Base-by-base conservation (phyloP, 352 stramenopile species). In the Phytophthora sansomeana region DNA sequence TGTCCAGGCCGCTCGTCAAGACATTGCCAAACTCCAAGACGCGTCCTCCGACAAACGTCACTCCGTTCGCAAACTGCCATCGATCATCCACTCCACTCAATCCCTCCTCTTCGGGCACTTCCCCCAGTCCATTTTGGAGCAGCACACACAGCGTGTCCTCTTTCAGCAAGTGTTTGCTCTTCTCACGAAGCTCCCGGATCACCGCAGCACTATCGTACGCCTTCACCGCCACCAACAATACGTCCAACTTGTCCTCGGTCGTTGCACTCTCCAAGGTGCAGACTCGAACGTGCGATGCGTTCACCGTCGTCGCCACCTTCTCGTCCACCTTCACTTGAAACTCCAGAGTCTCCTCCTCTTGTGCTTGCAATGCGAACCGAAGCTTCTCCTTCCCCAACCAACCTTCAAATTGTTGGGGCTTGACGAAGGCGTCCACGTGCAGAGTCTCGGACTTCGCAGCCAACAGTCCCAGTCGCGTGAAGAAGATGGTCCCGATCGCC, bases 401-500 rank as follows among this genome's bases (percentile, higher is more conserved):
- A 4, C 38, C 21, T 16, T 44, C 24, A 29, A 93, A 60, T 16
- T 85, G 85, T 9, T 56, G 43, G 0, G 68, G 57, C 38, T 89
- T 89, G 35, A 92, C 63, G 29, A 92, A 75, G 2, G 72, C 85
- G 14, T 90, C 75, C 17, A 93, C 55, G 16, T 50, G 32, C 10
- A 67, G 60, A 1, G 38, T 24, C 28, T 48, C 50, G 9, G 14
- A 42, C 49, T 38, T 26, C 7, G 43, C 42, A 5, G 78, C 74
- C 9, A 87, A 56, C 6, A 39, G 51, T 9, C 64, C 74, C 48
- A 92, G 44, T 53, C 75, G 75, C 42, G 75, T 76, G 66, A 94
- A 92, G 59, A 92, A 81, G 53, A 91, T 90, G 8, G 83, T 88
- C 16, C 85, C 85, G 42, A 94, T 88, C 5, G 83, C 83, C 24